Conservation (phyloP, 106 monocot genomes). For the Allium cepa region DNA sequence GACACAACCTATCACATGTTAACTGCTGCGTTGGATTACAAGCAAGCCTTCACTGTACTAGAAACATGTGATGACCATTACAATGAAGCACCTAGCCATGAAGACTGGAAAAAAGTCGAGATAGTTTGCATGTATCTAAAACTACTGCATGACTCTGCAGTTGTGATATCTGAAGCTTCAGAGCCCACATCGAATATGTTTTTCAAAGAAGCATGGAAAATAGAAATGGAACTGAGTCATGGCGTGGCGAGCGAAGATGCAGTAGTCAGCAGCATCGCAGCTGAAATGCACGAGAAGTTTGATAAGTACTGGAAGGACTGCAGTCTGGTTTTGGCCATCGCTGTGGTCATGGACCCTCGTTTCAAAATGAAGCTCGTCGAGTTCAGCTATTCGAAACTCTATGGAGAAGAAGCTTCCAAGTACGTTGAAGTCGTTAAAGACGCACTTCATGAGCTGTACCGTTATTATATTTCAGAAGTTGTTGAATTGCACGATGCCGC, state of each 20-base stretch:
- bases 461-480: constrained; percentile 51
- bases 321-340: constrained; percentile 74
- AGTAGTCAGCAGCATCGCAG: constrained; percentile 36
- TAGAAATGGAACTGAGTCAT: constrained; percentile 58
- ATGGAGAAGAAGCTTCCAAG: constrained; percentile 66
- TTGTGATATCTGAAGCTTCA: constrained; percentile 30
- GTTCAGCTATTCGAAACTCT: constrained; percentile 82
- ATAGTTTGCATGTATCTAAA: constrained; percentile 62
- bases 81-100: constrained; percentile 76
- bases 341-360: constrained; percentile 97
- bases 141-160: constrained; percentile 73
- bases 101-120: constrained; percentile 93
- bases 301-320: constrained; percentile 96
- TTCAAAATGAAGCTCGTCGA: constrained; percentile 96
- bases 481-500: constrained; percentile 39
- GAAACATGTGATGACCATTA: constrained; percentile 82
- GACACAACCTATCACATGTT: constrained; percentile 94
- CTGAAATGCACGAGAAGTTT: constrained; percentile 84
- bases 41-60: constrained; percentile 58
- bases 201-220: constrained; percentile 93
- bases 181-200: constrained; percentile 80
- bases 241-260: constrained; percentile 36
- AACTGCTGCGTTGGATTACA: constrained; percentile 62
- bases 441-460: constrained; percentile 63
- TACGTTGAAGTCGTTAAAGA: constrained; percentile 71